phyloP scores from a whole-genome alignment of 2,329 filamentous ascomycete genomes.

The Diaporthe vexans region DNA sequence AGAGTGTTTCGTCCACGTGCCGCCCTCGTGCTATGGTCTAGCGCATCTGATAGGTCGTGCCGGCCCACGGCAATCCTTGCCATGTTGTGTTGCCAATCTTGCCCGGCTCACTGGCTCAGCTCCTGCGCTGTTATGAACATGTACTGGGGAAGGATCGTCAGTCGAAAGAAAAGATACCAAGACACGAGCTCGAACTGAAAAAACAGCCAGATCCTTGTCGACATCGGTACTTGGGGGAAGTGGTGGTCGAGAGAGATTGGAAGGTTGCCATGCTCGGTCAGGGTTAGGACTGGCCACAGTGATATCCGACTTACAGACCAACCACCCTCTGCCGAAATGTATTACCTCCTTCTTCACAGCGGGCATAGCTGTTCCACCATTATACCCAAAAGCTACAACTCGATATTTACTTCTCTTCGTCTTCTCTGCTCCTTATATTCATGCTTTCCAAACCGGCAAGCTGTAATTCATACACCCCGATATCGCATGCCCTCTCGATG shows the following conservation, averaged over 20 bases:
- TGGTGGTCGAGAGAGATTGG: too few species aligned
- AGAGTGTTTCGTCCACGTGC: constrained; percentile 2
- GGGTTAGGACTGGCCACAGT: background rate
- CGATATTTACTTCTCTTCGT: too few species aligned
- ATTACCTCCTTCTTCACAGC: background rate
- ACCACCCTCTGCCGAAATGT: background rate
- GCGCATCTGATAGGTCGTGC: constrained; percentile 21
- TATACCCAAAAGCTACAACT: background rate
- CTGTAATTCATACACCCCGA: background rate
- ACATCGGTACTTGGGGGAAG: constrained; percentile 5
- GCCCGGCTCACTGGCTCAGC: background rate
- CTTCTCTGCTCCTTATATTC: background rate
- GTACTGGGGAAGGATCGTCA: background rate
- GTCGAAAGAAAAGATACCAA: background rate
- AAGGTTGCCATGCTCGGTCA: background rate
- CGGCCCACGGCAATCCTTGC: constrained; percentile 3
- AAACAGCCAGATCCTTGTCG: background rate
- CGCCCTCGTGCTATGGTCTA: constrained; percentile 18
- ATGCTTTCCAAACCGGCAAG: background rate
- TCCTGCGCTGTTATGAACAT: background rate
- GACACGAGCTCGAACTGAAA: background rate
- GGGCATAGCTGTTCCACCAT: background rate
- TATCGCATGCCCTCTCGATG: background rate
- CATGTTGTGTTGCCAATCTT: constrained; percentile 12
- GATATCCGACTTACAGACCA: background rate